Conservation (phyloP, 495 filamentous ascomycete species). For the Xylaria castorea region DNA sequence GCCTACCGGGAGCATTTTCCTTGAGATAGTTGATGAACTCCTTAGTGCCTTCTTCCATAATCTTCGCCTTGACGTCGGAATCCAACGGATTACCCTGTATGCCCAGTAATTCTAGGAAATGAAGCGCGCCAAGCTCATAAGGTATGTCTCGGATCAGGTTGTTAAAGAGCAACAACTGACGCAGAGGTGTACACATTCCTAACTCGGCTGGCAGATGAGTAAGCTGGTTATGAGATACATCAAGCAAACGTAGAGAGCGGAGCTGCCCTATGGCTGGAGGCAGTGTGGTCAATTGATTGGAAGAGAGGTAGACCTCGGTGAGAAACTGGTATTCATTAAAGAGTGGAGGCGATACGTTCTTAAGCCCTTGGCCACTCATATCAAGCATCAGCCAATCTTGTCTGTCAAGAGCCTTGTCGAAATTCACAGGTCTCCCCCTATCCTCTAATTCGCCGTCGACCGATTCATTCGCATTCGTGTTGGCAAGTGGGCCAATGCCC, state of each 20-base stretch:
- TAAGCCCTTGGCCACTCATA: conserved; percentile 90
- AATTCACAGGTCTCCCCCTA: conserved; percentile 63
- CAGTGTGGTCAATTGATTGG: conserved; percentile 82
- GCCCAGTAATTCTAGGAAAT: conserved; percentile 84
- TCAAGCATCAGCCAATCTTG: conserved; percentile 93
- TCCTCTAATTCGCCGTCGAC: conserved; percentile 69
- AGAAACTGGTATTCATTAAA: conserved; percentile 85
- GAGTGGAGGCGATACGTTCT: conserved; percentile 75
- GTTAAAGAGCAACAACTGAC: conserved; percentile 81
- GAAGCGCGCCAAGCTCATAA: conserved; percentile 84
- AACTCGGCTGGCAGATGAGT: conserved; percentile 86
- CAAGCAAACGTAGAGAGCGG: conserved; percentile 76
- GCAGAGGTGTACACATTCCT: conserved; percentile 91
- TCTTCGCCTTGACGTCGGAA: conserved; percentile 70
- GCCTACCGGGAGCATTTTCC: conserved; percentile 81
- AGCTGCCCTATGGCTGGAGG: conserved; percentile 81
- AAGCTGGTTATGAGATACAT: conserved; percentile 87
- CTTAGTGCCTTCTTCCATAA: conserved; percentile 86
- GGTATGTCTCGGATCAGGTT: conserved; percentile 85
- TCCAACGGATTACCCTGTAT: conserved; percentile 90
- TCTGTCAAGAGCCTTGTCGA: conserved; percentile 62
- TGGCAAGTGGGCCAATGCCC: conserved; percentile 57
- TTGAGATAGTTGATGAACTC: conserved; percentile 80
- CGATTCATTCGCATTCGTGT: conserved; percentile 44
- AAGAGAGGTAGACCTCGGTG: conserved; percentile 86